Conservation (phyloP, 208 protist species). For the Leishmania braziliensis region DNA sequence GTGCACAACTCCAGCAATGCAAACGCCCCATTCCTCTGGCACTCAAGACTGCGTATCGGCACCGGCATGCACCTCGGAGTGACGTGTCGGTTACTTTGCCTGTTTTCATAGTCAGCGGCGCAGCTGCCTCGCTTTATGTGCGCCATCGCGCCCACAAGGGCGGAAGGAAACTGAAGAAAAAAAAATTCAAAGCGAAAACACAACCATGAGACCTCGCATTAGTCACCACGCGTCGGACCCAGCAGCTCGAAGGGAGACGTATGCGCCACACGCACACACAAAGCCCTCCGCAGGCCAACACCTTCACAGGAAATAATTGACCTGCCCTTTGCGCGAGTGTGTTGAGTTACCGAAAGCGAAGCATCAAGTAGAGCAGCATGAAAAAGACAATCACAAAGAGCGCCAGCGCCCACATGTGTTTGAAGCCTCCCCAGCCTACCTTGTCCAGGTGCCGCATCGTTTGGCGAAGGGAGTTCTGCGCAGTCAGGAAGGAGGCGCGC, state of each 20-base stretch:
- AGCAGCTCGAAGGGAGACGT: not conserved
- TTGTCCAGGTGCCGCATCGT: constrained; percentile 66
- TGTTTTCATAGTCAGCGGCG: not conserved
- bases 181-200: not conserved
- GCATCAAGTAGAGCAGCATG: constrained; percentile 77
- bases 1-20: not conserved
- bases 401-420: constrained; percentile 87
- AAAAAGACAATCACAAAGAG: constrained; percentile 78
- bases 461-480: constrained; percentile 38
- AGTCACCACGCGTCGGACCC: not conserved
- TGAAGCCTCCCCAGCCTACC: constrained; percentile 39
- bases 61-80: no score
- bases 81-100: no score
- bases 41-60: not conserved
- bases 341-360: constrained; percentile 46
- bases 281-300: not conserved
- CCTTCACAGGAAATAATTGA: not conserved
- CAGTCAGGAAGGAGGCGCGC: constrained; percentile 37
- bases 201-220: not conserved
- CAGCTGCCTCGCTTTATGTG: not conserved
- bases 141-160: not conserved
- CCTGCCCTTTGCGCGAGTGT: not conserved
- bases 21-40: not conserved
- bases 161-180: not conserved
- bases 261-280: not conserved